Conservation (phyloP, 495 filamentous ascomycete genomes). For the Gamarada debralockiae region DNA sequence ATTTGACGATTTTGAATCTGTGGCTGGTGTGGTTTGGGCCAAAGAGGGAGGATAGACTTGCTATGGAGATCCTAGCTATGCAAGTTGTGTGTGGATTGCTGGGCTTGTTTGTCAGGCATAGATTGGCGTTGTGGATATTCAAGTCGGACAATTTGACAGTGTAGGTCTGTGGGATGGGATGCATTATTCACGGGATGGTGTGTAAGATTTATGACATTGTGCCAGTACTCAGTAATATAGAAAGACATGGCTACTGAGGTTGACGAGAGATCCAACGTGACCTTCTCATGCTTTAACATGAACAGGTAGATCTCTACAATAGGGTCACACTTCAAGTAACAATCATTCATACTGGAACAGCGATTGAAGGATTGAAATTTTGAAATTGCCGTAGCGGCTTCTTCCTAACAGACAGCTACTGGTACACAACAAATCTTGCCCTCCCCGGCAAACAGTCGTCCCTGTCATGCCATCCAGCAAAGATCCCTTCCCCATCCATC, state of each 20-base stretch:
- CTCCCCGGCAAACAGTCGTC: neutral
- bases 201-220: too few species aligned
- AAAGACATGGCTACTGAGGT: too few species aligned
- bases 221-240: too few species aligned
- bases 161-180: too few species aligned
- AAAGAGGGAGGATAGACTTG: slow-evolving; percentile 79
- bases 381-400: slow-evolving; percentile 16
- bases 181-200: too few species aligned
- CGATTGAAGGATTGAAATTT: slow-evolving; percentile 2
- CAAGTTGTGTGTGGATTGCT: slow-evolving; percentile 72
- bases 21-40: slow-evolving; percentile 97
- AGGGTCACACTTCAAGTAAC: too few species aligned
- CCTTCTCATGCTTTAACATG: too few species aligned
- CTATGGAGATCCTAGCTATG: slow-evolving; percentile 67
- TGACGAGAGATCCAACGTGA: too few species aligned
- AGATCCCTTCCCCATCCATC: neutral
- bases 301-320: too few species aligned
- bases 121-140: slow-evolving; percentile 79
- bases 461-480: slow-evolving; percentile 6
- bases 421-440: slow-evolving; percentile 9
- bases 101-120: slow-evolving; percentile 81
- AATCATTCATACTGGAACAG: too few species aligned
- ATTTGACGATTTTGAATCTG: slow-evolving; percentile 88
- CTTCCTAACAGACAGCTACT: slow-evolving; percentile 8
- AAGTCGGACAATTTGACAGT: slow-evolving; percentile 68